A percentile compares a stretch with the other conserved stretches of the same genome.
Conservation (phyloP, 2,329 filamentous ascomycete species). For the Arachnomyces sp. region DNA sequence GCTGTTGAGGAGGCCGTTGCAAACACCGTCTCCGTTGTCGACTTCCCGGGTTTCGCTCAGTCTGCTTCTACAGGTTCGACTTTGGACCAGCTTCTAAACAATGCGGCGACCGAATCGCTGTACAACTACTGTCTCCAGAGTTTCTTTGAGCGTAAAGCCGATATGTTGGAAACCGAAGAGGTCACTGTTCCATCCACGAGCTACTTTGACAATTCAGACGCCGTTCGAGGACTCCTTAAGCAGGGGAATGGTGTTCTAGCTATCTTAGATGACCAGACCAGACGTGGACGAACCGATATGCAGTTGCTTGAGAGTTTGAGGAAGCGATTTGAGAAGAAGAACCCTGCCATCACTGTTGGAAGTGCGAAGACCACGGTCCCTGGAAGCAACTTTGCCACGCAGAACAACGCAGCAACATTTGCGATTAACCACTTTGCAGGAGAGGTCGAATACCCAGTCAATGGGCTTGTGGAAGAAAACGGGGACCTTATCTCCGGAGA, state of each 20-base stretch:
- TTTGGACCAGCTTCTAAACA: conserved; percentile 88
- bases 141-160: conserved; percentile 91
- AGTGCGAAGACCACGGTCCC: conserved; percentile 67
- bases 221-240: conserved; percentile 84
- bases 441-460: conserved; percentile 87
- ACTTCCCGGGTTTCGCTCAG: conserved; percentile 92
- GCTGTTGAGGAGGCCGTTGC: conserved; percentile 78
- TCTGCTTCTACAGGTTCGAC: conserved; percentile 72
- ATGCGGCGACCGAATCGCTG: conserved; percentile 82
- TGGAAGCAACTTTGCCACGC: conserved; percentile 81
- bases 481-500: conserved; percentile 93
- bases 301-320: conserved; percentile 85
- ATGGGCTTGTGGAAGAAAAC: conserved; percentile 86
- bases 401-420: conserved; percentile 72
- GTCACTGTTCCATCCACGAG: conserved; percentile 82
- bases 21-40: conserved; percentile 90
- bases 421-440: conserved; percentile 93
- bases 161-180: conserved; percentile 89
- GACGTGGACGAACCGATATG: conserved; percentile 76
- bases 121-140: conserved; percentile 91
- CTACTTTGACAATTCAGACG: conserved; percentile 96
- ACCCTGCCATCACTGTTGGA: conserved; percentile 75
- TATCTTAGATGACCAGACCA: conserved; percentile 92
- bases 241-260: conserved; percentile 84
- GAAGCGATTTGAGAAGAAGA: conserved; percentile 91